Evolutionary conservation across 169 alveolate genomes (phyloP).

Genomic region (Pseudocohnilembus persalinus): DNA sequence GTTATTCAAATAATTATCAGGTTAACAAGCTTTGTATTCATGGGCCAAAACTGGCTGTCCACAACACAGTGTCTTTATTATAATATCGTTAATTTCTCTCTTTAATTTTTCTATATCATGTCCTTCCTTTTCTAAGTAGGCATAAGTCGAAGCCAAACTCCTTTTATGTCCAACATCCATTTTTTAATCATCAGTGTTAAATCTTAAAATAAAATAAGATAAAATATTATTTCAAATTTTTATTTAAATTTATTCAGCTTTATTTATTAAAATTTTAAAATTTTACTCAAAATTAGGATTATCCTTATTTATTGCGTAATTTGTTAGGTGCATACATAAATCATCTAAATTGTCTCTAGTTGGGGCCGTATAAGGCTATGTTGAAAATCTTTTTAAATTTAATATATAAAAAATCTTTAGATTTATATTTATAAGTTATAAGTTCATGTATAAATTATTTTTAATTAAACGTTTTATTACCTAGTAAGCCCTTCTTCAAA

Average conservation of each 20-base stretch:
- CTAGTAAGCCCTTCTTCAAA: conserved; percentile 76
- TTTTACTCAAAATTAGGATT: conserved; percentile 56
- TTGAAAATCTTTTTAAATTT: conserved; percentile 80
- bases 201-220: conserved; percentile 6
- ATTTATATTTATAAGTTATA: too few relatives aligned
- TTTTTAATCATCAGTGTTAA: conserved; percentile 39
- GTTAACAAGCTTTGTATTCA: conserved; percentile 59
- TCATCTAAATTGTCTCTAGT: conserved; percentile 60
- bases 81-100: conserved; percentile 54
- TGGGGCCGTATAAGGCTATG: conserved; percentile 65
- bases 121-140: conserved; percentile 41
- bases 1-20: conserved; percentile 53
- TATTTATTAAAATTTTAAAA: conserved; percentile 26
- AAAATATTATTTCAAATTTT: too few relatives aligned
- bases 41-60: conserved; percentile 67
- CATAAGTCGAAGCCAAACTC: conserved; percentile 25
- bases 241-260: conserved; percentile 5
- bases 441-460: too few relatives aligned
- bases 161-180: conserved; percentile 68
- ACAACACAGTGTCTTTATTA: conserved; percentile 65
- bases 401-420: too few relatives aligned
- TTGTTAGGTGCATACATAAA: conserved; percentile 81
- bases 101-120: conserved; percentile 44
- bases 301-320: conserved; percentile 83
- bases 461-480: too few relatives aligned